Evolutionary conservation across 768 basidiomycete species (phyloP), one percentile per base, ranked within the genome.

Genomic region (Lactifluus echinatus): DNA sequence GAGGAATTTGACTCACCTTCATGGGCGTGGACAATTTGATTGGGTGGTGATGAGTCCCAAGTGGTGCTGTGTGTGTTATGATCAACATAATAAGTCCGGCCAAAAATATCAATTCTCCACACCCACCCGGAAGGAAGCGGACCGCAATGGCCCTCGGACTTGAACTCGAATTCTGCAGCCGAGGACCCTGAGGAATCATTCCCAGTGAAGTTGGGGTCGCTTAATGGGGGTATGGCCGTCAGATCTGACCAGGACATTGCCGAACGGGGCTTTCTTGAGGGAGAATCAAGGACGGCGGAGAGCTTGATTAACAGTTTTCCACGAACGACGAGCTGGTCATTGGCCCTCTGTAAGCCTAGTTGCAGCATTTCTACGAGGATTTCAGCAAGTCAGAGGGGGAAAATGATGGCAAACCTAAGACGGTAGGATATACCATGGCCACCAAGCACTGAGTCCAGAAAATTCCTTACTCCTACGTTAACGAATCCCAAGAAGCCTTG

Each of bases 401-500:
- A 50, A 43, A 17, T 31, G 4, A 14, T 31, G 34, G 19, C 3
- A 17, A 21, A 33, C 28, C 28, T 39, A 29, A n/a, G 24, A n/a
- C 11, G 15, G 34, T 40, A 15, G 6, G 39, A 46, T 48, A 72
- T 85, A 96, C 95, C 94, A 71, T 97, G 93, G 17, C 91, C 89
- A 48, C 89, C 93, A 19, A 94, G 72, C 59, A 95, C 92, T 56
- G 97, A 77, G 71, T 98, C 96, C 44, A 97, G 75, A 23, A 88
- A 87, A 71, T 93, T 89, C 68, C 85, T 82, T 59, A 98, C 91
- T 64, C 86, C 81, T 63, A 98, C 80, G 69, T 99, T 99, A 65
- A 98, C 94, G 15, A 98, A 95, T 33, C 96, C 96, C 53, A 99
- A 76, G 72, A 99, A 99, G 2, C 96, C 96, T 69, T 98, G 96